phyloP scores from a whole-genome alignment of 768 basidiomycete genomes.

The Tricholomella constricta region DNA sequence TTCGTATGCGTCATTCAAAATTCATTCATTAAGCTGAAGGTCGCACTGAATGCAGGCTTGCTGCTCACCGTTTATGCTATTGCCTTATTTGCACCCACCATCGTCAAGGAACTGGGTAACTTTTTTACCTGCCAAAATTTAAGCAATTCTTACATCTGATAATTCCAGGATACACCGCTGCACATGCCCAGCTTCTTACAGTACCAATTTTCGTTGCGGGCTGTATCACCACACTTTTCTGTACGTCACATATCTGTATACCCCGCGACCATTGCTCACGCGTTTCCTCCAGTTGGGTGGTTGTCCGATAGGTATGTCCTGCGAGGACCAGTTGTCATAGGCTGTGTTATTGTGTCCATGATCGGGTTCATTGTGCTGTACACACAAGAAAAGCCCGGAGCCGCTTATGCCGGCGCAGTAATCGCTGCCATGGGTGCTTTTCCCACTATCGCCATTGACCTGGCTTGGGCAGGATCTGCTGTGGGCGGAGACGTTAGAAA shows the following conservation, averaged over 20 bases:
- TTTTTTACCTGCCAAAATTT: neutral
- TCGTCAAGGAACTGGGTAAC: slow-evolving; percentile 44
- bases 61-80: slow-evolving; percentile 46
- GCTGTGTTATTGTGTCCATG: slow-evolving; percentile 41
- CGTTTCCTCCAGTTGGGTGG: slow-evolving; percentile 31
- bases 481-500: slow-evolving; percentile 57
- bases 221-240: slow-evolving; percentile 41
- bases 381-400: slow-evolving; percentile 31
- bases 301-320: slow-evolving; percentile 42
- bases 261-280: neutral
- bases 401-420: slow-evolving; percentile 49
- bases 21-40: neutral
- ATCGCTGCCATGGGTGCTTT: slow-evolving; percentile 55
- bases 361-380: slow-evolving; percentile 55
- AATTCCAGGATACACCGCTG: slow-evolving; percentile 43
- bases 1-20: slow-evolving; percentile 17
- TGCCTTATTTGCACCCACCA: slow-evolving; percentile 53
- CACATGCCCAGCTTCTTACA: slow-evolving; percentile 51
- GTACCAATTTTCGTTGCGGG: slow-evolving; percentile 52
- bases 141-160: neutral
- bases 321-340: slow-evolving; percentile 53
- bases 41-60: slow-evolving; percentile 28
- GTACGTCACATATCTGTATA: slow-evolving; percentile 14
- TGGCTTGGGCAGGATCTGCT: slow-evolving; percentile 60
- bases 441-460: slow-evolving; percentile 46